Evolutionary conservation across 1,284 basidiomycete species (phyloP).

Genomic region (Exobasidium rhododendri): DNA sequence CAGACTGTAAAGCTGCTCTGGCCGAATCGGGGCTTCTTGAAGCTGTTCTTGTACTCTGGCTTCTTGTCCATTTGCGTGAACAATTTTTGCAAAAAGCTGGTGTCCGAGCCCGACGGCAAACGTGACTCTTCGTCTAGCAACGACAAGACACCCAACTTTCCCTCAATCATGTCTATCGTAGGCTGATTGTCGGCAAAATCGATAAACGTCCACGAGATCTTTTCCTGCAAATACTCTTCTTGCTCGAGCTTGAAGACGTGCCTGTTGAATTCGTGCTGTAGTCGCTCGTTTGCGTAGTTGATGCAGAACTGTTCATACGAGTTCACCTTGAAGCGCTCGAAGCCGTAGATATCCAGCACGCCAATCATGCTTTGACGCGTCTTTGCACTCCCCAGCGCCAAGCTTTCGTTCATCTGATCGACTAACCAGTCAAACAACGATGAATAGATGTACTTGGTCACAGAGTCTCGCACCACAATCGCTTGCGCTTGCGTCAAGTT

Average conservation of each 20-base stretch:
- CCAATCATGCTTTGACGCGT: constrained; percentile 96
- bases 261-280: constrained; percentile 74
- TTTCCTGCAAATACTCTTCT: constrained; percentile 96
- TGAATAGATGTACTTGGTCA: constrained; percentile 97
- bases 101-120: constrained; percentile 86
- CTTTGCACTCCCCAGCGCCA: constrained; percentile 81
- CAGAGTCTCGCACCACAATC: constrained; percentile 90
- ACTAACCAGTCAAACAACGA: constrained; percentile 99
- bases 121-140: constrained; percentile 97
- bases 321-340: constrained; percentile 61
- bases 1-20: constrained; percentile 96
- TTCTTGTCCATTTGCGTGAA: constrained; percentile 76
- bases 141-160: constrained; percentile 89
- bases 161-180: constrained; percentile 97
- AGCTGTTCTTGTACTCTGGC: constrained; percentile 80
- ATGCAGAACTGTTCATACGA: constrained; percentile 99
- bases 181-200: constrained; percentile 98
- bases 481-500: constrained; percentile 82
- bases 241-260: constrained; percentile 73
- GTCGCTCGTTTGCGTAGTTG: constrained; percentile 98
- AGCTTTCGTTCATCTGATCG: constrained; percentile 89
- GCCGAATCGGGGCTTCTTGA: constrained; percentile 97
- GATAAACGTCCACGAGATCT: constrained; percentile 99
- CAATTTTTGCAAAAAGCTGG: constrained; percentile 90
- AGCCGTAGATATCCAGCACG: constrained; percentile 73